These are phyloP conservation scores for Cudoniella acicularis DNA, from an alignment of 495 filamentous ascomycete species.

Conservation along the genomic window DNA sequence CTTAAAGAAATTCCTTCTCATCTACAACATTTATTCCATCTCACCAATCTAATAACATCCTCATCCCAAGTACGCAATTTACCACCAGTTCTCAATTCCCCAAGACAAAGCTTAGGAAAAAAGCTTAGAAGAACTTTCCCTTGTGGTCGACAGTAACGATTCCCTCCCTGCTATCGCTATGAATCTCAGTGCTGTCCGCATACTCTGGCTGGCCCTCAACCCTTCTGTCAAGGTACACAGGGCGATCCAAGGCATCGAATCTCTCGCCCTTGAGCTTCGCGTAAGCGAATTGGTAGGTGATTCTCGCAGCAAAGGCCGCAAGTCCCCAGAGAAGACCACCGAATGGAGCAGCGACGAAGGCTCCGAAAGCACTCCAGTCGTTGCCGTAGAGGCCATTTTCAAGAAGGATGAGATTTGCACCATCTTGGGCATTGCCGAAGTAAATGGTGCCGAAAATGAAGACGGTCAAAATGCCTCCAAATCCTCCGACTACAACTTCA, in stretches of 20 bases:
- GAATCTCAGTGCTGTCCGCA: conserved; percentile 27
- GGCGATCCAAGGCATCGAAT: conserved; percentile 63
- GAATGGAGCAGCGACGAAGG: conserved; percentile 72
- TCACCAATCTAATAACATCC: no score
- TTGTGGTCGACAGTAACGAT: conserved; percentile 35
- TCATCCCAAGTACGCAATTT: no score
- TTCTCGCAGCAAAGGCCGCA: conserved; percentile 50
- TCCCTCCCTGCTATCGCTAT: conserved; percentile 20
- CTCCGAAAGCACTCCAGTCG: conserved; percentile 74
- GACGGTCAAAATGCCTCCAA: conserved; percentile 69
- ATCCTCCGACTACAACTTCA: conserved; percentile 66
- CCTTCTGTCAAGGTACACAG: conserved; percentile 22
- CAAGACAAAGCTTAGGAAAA: no score
- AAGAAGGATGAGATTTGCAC: conserved; percentile 64
- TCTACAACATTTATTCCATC: no score
- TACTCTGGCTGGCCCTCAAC: conserved; percentile 20
- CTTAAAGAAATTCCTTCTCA: no score
- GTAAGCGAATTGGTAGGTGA: conserved; percentile 46
- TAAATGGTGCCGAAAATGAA: conserved; percentile 74
- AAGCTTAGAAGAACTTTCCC: conserved; percentile 52
- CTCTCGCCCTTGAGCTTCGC: conserved; percentile 47
- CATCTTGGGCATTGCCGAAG: conserved; percentile 57
- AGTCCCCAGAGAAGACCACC: conserved; percentile 68
- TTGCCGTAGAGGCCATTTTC: conserved; percentile 63
- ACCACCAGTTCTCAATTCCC: no score